Evolutionary conservation across 768 basidiomycete species (phyloP), one percentile per base, ranked within the genome.

Genomic region (Leccinum variicolor): DNA sequence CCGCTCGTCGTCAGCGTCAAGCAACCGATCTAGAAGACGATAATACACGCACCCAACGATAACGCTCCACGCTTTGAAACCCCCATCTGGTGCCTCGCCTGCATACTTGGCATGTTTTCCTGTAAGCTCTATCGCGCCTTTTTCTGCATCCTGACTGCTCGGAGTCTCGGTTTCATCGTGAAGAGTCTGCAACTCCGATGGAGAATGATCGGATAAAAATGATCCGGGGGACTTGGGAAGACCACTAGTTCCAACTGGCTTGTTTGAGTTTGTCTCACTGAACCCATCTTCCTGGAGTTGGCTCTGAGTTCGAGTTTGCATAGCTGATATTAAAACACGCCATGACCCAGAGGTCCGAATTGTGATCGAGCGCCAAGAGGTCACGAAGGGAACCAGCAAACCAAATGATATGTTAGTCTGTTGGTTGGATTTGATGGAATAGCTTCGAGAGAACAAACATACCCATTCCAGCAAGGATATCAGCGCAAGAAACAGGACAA

Each of bases 51-150:
- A 72, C 72, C 46, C 68, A 54, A 72, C 8, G 6, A 73, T 57
- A 29, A 73, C 70, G 1, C 63, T 64, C 72, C 71, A 73, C 1
- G 70, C 70, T 31, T 69, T 72, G 28, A 68, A n/a, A 9, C 70
- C 70, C 3, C 70, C 70, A 53, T 72, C 70, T n/a, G 70, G 70
- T 14, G 70, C 46, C 6, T 62, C 72, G 29, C 60, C 62, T 2
- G 55, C 59, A 49, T 68, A 62, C 46, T 62, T 65, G 48, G 45
- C 59, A 28, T 63, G 65, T 43, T 62, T 70, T 8, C 52, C 60
- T 0, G 56, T 41, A 10, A 55, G 43, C 19, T 55, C 21, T 1
- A 23, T 29, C n/a, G 7, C 3, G 17, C 15, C 29, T 5, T 64
- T 60, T 49, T 64, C 68, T 31, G 46, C 45, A 39, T 56, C 56